Evolutionary conservation across 2,329 filamentous ascomycete species (phyloP), one percentile per base, ranked within the genome.

Genomic region (Penicillium sp.): DNA sequence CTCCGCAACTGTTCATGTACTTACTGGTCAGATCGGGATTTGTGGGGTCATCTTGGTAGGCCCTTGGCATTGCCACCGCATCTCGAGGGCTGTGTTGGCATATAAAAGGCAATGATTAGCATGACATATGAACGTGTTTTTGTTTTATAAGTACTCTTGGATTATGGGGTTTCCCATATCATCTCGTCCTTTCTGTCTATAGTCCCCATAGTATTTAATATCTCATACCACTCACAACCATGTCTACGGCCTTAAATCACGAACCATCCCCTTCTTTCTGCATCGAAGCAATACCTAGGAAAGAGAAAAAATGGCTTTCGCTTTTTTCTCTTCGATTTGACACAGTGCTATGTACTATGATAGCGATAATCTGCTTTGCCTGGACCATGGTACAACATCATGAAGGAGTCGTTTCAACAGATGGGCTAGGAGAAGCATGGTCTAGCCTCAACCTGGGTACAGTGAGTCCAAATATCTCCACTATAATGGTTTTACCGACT

Each of bases 271-370:
- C 45, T n/a, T 39, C 51, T 32, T 62, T 51, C 56, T 49, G 52
- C 32, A 46, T 61, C 2, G 60, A 62, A 13, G 60, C 52, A 16
- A 20, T 62, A 32, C 60, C 58, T 5, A 52, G 59, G 24, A 32
- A 47, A 22, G 44, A 57, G 6, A 57, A 54, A 13, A 61, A 53
- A 57, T 62, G 56, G 56, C 56, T 61, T 0, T 59, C 50, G 6
- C 35, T 62, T 16, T 6, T 62, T 0, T 55, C 56, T 4, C 52
- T 62, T 4, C 60, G 60, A 9, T 62, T 61, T 22, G 60, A 48
- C 1, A 37, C 52, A 1, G 50, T 59, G 16, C 20, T 61, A 1
- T 54, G 49, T 35, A 47, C 52, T 13, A 57, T 62, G 44, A 44
- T 39, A 5, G 56, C 43, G 11, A 38, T 62, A 22, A 46, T 57